Conservation (phyloP, 352 stramenopile genomes). For the Phytophthora brassicae region DNA sequence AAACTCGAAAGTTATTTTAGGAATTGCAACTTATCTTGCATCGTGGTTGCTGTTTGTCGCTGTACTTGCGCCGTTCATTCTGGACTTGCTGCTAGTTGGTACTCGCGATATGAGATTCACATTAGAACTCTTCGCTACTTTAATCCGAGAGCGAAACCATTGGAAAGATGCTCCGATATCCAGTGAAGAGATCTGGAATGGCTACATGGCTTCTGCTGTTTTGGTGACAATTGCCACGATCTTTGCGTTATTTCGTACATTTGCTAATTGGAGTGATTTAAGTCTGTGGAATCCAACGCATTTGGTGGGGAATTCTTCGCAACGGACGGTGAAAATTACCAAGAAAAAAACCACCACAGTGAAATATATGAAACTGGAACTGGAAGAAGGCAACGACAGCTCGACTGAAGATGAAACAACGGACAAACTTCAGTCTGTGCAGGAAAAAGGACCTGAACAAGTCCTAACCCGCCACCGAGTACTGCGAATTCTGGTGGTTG, state of each 20-base stretch:
- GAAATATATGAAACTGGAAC: conserved; percentile 1
- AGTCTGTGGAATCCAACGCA: conserved; percentile 10
- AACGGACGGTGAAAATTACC: neutral
- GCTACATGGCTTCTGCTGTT: conserved; percentile 19
- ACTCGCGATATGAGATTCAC: conserved; percentile 38
- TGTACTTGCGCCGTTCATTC: conserved; percentile 26
- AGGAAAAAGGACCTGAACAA: neutral
- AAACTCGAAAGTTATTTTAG: neutral
- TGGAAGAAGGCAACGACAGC: neutral
- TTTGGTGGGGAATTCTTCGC: neutral
- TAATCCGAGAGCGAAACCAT: conserved; percentile 29
- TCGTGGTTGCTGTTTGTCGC: conserved; percentile 23
- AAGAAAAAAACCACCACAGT: neutral
- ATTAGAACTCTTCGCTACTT: conserved; percentile 24
- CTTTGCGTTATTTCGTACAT: conserved; percentile 1
- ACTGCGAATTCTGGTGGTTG: neutral
- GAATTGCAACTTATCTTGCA: neutral
- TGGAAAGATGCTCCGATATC: conserved; percentile 30
- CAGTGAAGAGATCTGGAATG: conserved; percentile 25
- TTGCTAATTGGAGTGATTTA: conserved; percentile 1
- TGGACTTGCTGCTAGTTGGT: conserved; percentile 36
- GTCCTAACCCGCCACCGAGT: neutral
- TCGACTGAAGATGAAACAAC: neutral
- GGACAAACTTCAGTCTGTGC: neutral
- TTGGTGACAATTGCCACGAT: conserved; percentile 11